Evolutionary conservation across 2,329 filamentous ascomycete species (phyloP), one percentile per base, ranked within the genome.

Genomic region (Hansfordia pulvinata): DNA sequence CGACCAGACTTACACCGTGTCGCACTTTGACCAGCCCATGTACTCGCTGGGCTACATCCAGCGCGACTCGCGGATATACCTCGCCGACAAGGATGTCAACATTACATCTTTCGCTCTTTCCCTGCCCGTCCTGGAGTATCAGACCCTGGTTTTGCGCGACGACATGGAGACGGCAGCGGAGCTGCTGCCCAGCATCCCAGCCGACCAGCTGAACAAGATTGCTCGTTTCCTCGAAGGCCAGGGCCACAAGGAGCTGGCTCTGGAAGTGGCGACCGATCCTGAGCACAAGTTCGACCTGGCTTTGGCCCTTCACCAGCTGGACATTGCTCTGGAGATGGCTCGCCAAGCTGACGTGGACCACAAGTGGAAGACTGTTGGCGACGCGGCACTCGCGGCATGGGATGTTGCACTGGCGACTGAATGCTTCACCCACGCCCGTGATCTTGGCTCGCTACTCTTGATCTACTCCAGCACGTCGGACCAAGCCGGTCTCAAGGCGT

Each of bases 211-310:
- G 53, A 94, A 93, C 65, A 96, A 96, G 62, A 92, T 98, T 41
- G 90, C 90, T 4, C 77, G 90, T 13, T 98, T 98, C 66, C 65
- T 98, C 28, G 90, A 96, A 53, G 90, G 90, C 3, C 90, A 98
- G 54, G 88, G 88, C 20, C 84, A 93, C 58, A 96, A 96, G 57
- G 88, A 96, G 43, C 69, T 94, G 38, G 90, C 90, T 0, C 68
- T 98, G 10, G 83, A 94, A 39, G 84, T 98, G 10, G 86, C 90
- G 8, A 93, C 88, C 0, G 90, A 98, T 43, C 67, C 81, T 0
- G 90, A 98, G 56, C 90, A 98, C 58, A 90, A 92, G 48, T 96
- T 98, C 43, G 90, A 98, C 33, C 69, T 98, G 13, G 79, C 90
- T 0, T 64, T 98, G 17, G 69, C 74, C 3, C 64, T 98, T 22